Conservation (phyloP, 176 grass and related monocot species). For the Cenchrus fungigraminus region DNA sequence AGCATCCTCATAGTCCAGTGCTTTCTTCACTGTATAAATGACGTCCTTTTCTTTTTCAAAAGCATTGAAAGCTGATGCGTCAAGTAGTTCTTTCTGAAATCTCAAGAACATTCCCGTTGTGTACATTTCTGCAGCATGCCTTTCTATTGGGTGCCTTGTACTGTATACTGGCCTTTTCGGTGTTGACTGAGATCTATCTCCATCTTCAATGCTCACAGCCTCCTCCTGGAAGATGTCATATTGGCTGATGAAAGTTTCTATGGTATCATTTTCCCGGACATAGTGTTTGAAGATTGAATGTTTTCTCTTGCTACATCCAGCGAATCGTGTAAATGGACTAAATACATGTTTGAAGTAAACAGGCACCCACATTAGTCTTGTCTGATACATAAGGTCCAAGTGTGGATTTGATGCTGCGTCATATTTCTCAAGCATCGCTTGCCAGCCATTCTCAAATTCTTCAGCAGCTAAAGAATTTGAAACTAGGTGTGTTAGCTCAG, state of each 20-base stretch:
- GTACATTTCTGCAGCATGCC: neutral
- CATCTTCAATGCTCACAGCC: slow-evolving; percentile 6
- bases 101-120: neutral
- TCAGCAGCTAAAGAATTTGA: neutral
- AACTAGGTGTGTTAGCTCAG: neutral
- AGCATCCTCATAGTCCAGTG: neutral
- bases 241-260: slow-evolving; percentile 22
- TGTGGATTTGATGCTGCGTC: neutral
- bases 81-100: neutral
- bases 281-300: slow-evolving; percentile 27
- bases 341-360: slow-evolving; percentile 22
- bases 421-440: slow-evolving; percentile 12
- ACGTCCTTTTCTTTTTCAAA: neutral
- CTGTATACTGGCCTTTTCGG: neutral
- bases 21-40: neutral
- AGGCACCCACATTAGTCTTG: slow-evolving; percentile 11
- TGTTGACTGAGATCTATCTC: neutral
- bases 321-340: neutral
- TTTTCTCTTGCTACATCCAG: slow-evolving; percentile 6
- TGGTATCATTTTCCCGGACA: neutral
- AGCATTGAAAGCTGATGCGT: neutral
- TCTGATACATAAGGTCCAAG: slow-evolving; percentile 8
- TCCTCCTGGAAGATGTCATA: slow-evolving; percentile 22
- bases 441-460: slow-evolving; percentile 26
- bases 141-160: neutral